These are phyloP conservation scores for Alternaria alternata DNA, from an alignment of 2,329 filamentous ascomycete species.

Conservation along the genomic window DNA sequence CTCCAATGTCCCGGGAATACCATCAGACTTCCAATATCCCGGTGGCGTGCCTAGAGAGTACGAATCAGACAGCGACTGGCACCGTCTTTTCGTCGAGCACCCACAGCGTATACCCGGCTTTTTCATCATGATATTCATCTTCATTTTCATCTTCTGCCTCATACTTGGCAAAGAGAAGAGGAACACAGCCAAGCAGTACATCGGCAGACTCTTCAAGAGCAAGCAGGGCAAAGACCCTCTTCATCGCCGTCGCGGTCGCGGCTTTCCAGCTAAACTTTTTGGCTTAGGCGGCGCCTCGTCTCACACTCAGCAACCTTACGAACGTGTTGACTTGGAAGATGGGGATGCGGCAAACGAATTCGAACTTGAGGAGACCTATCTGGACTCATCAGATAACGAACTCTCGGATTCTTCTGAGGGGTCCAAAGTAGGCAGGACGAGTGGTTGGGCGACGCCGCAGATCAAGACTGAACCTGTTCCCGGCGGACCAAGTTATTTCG, in stretches of 20 bases:
- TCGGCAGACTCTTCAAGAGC: constrained; percentile 58
- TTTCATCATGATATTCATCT: constrained; percentile 77
- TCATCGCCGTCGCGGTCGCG: constrained; percentile 51
- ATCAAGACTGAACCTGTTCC: constrained; percentile 51
- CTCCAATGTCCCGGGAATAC: constrained; percentile 74
- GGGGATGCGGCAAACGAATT: constrained; percentile 74
- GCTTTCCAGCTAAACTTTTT: constrained; percentile 67
- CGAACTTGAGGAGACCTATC: constrained; percentile 64
- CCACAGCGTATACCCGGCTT: constrained; percentile 76
- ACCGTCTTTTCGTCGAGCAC: constrained; percentile 68
- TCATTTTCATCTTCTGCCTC: constrained; percentile 74
- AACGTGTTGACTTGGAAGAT: constrained; percentile 77
- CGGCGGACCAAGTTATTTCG: constrained; percentile 31
- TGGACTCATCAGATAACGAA: constrained; percentile 68
- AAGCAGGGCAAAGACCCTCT: constrained; percentile 50
- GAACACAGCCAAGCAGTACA: constrained; percentile 62
- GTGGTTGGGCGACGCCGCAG: constrained; percentile 73
- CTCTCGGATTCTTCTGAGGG: constrained; percentile 67
- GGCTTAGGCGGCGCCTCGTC: constrained; percentile 52
- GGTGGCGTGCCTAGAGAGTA: constrained; percentile 61
- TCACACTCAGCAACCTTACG: constrained; percentile 65
- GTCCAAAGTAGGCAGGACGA: constrained; percentile 65
- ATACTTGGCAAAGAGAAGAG: constrained; percentile 82
- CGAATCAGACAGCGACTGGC: constrained; percentile 62
- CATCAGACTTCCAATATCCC: constrained; percentile 84